phyloP scores from a whole-genome alignment of 345 rosid genomes.

The Boechera divaricarpa region DNA sequence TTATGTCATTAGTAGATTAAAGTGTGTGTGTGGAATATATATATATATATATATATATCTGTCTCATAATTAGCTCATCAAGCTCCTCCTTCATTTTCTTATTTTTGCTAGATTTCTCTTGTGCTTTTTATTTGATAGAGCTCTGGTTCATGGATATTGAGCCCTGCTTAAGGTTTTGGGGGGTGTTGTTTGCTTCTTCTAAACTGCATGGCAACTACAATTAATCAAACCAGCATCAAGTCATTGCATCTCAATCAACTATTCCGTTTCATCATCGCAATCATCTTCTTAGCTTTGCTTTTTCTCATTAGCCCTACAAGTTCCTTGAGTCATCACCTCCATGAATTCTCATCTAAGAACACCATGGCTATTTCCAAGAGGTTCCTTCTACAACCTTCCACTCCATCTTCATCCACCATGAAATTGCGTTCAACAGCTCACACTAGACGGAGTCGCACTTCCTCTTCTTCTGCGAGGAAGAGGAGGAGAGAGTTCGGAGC shows the following conservation, averaged over 20 bases:
- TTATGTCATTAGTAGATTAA: conserved; percentile 7
- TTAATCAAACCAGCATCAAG: conserved; percentile 48
- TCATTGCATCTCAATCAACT: conserved; percentile 22
- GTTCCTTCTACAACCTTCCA: conserved; percentile 51
- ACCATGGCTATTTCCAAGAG: conserved; percentile 43
- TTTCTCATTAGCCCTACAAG: conserved; percentile 41
- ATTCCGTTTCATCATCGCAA: conserved; percentile 32
- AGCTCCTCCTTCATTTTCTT: conserved; percentile 27
- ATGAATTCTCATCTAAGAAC: conserved; percentile 5
- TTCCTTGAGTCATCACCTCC: conserved; percentile 10
- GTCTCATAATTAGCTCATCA: conserved; percentile 28
- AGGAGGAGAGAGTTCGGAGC: conserved; percentile 52
- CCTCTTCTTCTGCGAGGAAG: conserved; percentile 16
- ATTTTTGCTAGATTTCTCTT: background rate
- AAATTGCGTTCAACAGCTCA: conserved; percentile 42
- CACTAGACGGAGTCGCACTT: conserved; percentile 17
- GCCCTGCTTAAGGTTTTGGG: conserved; percentile 68
- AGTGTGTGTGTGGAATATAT: background rate
- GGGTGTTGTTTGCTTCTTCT: conserved; percentile 58
- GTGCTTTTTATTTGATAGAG: conserved; percentile 14
- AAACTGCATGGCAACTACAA: conserved; percentile 64
- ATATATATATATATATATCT: background rate
- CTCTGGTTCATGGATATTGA: conserved; percentile 87
- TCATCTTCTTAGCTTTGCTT: conserved; percentile 48
- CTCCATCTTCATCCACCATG: conserved; percentile 36